Evolutionary conservation across 2,329 filamentous ascomycete species (phyloP).

Genomic region (Blastomyces parvus): DNA sequence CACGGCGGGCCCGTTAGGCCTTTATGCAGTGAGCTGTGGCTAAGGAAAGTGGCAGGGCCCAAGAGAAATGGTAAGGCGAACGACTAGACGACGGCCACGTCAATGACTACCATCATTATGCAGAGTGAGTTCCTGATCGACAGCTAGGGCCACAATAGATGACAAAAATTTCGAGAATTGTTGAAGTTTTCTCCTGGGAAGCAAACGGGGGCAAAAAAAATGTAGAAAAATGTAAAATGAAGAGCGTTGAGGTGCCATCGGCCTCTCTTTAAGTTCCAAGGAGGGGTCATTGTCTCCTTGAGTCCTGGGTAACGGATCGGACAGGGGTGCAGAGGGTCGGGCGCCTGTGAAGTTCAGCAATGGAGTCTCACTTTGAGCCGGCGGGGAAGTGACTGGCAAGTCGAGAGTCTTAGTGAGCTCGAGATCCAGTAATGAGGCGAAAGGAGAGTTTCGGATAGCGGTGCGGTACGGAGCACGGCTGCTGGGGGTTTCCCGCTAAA

Average conservation of each 20-base stretch:
- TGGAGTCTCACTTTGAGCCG: background rate
- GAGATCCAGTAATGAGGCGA: background rate
- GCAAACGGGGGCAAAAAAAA: background rate
- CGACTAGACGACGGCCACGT: slow-evolving; percentile 23
- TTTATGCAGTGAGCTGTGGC: slow-evolving; percentile 9
- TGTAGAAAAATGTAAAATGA: background rate
- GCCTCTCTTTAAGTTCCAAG: slow-evolving; percentile 5
- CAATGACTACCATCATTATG: slow-evolving; percentile 16
- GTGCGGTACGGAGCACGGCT: slow-evolving; percentile 8
- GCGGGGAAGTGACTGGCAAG: slow-evolving; percentile 1
- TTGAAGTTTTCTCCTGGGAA: background rate
- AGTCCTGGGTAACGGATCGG: background rate
- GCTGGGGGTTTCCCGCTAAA: background rate
- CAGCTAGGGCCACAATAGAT: background rate
- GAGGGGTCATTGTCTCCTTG: slow-evolving; percentile 4
- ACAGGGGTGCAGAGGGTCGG: slow-evolving; percentile 4
- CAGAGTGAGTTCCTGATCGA: background rate
- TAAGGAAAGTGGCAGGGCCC: slow-evolving; percentile 7
- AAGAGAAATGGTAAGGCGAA: background rate
- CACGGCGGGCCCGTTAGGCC: slow-evolving; percentile 6
- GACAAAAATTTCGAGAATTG: background rate
- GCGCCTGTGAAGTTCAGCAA: slow-evolving; percentile 4
- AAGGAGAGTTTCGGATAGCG: slow-evolving; percentile 7
- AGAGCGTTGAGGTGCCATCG: slow-evolving; percentile 1
- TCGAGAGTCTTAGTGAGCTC: background rate